These are phyloP conservation scores for Teratosphaeria gauchensis DNA, from an alignment of 2,329 filamentous ascomycete species.

Conservation along the genomic window DNA sequence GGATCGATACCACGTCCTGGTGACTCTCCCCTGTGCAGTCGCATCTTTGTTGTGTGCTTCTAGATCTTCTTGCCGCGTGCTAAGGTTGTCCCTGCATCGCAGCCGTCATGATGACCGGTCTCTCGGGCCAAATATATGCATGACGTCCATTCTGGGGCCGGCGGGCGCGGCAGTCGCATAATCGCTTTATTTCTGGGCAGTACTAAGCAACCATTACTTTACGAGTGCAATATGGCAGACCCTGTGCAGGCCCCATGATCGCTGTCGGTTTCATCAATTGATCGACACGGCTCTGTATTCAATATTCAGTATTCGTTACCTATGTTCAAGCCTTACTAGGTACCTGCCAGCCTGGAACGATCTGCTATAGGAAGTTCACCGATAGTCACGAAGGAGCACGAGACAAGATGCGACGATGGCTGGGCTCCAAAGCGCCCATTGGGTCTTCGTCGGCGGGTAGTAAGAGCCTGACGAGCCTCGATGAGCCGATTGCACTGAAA, in stretches of 20 bases:
- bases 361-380: neutral
- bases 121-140: neutral
- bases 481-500: slow-evolving; percentile 26
- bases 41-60: neutral
- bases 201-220: neutral
- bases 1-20: neutral
- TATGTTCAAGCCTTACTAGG: neutral
- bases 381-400: neutral
- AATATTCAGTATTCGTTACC: neutral
- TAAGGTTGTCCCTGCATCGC: neutral
- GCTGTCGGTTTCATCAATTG: neutral
- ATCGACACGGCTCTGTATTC: neutral
- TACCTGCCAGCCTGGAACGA: neutral
- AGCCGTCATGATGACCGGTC: neutral
- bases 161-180: neutral
- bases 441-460: neutral
- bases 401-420: neutral
- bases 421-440: neutral
- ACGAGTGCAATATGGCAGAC: neutral
- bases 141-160: neutral
- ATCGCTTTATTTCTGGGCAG: neutral
- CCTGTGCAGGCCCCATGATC: neutral
- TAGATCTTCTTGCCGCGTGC: neutral
- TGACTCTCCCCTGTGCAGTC: neutral
- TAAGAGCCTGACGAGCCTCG: neutral